phyloP scores from a whole-genome alignment of 2,329 filamentous ascomycete genomes.

The Colletotrichum endophyticum region DNA sequence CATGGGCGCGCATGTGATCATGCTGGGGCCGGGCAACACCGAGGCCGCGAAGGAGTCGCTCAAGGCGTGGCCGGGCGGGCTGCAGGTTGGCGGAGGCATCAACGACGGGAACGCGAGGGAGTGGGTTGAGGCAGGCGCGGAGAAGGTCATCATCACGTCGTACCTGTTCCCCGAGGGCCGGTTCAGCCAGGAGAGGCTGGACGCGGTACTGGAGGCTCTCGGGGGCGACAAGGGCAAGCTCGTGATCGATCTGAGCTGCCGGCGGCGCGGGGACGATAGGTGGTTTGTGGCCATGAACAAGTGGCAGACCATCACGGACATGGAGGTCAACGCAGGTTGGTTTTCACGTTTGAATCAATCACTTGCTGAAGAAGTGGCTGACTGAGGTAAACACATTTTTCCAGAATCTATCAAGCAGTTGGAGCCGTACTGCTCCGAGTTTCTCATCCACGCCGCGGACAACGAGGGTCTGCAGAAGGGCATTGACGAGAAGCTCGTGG shows the following conservation, averaged over 20 bases:
- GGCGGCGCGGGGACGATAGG: conserved; percentile 69
- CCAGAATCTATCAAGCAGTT: conserved; percentile 80
- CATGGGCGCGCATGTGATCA: conserved; percentile 89
- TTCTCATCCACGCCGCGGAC: conserved; percentile 95
- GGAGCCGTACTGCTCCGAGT: conserved; percentile 94
- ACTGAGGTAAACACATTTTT: neutral
- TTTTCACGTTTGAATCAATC: neutral
- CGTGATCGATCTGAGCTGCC: conserved; percentile 94
- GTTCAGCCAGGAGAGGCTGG: conserved; percentile 79
- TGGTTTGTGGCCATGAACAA: conserved; percentile 99
- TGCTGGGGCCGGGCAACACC: conserved; percentile 90
- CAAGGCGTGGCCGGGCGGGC: conserved; percentile 74
- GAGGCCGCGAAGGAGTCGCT: conserved; percentile 80
- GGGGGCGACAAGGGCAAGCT: conserved; percentile 79
- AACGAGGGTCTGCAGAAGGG: conserved; percentile 93
- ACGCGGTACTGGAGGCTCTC: conserved; percentile 75
- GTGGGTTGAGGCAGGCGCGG: conserved; percentile 89
- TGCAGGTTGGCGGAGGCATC: conserved; percentile 96
- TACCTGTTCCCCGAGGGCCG: conserved; percentile 86
- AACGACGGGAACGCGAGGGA: conserved; percentile 80
- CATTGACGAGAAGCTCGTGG: conserved; percentile 85
- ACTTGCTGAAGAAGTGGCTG: neutral
- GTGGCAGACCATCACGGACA: conserved; percentile 97
- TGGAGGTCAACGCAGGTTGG: conserved; percentile 82
- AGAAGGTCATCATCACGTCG: conserved; percentile 96